Evolutionary conservation across 2,329 filamentous ascomycete species (phyloP).

Genomic region (Penicillium hordei): DNA sequence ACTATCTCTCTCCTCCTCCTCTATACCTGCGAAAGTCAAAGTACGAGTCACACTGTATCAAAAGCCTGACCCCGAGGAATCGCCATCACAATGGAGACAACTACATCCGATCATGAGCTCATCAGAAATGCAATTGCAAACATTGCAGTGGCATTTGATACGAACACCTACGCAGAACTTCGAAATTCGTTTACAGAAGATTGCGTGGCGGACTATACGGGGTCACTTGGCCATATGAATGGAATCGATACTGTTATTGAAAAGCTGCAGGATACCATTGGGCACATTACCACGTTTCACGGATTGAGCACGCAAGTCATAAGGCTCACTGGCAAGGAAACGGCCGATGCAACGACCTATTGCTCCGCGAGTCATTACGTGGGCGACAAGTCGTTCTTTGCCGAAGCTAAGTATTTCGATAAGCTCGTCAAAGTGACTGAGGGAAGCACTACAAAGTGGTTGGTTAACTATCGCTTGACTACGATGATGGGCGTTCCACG

Average conservation of each 20-base stretch:
- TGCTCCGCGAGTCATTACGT: not conserved
- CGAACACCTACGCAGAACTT: not conserved
- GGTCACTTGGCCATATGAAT: not conserved
- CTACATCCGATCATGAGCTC: not conserved
- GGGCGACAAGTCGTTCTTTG: not conserved
- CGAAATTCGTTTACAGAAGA: not conserved
- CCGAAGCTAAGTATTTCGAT: not conserved
- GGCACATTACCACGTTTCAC: not conserved
- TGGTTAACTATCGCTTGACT: not conserved
- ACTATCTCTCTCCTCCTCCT: not conserved
- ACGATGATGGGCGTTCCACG: constrained; percentile 1
- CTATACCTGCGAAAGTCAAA: not conserved
- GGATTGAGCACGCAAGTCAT: not conserved
- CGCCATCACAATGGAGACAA: not conserved
- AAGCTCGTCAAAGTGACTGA: not conserved
- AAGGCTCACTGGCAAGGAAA: not conserved
- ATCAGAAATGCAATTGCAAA: not conserved
- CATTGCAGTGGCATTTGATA: not conserved
- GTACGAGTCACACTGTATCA: not conserved
- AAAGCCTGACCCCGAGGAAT: not conserved
- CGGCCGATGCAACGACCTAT: not conserved
- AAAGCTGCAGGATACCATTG: not conserved
- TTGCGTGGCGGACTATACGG: not conserved
- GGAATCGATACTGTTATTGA: not conserved
- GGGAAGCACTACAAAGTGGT: not conserved